These are phyloP conservation scores for Sporothrix pallida DNA, from an alignment of 2,329 filamentous ascomycete genomes.

Conservation along the genomic window DNA sequence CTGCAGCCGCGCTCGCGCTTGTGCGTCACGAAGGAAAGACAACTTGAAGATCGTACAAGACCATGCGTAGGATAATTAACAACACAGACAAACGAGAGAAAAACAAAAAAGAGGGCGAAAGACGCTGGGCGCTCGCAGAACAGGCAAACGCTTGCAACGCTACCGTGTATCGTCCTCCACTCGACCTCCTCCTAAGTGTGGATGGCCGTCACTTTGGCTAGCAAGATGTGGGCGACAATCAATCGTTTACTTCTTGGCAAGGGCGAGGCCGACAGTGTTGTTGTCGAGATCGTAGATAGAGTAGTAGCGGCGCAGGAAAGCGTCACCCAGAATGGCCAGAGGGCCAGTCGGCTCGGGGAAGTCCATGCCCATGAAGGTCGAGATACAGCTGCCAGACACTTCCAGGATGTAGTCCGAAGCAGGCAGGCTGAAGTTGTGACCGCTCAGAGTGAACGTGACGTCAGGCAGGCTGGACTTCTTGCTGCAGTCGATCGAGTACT, in stretches of 20 bases:
- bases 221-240: neutral
- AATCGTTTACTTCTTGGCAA: constrained; percentile 64
- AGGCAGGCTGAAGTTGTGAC: constrained; percentile 90
- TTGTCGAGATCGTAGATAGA: constrained; percentile 95
- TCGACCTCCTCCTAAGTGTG: neutral
- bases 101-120: constrained; percentile 5
- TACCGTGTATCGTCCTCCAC: neutral
- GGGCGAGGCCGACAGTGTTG: constrained; percentile 85
- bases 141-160: neutral
- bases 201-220: neutral
- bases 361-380: constrained; percentile 96
- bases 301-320: constrained; percentile 85
- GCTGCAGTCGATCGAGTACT: constrained; percentile 91
- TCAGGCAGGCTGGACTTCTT: constrained; percentile 86
- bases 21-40: neutral
- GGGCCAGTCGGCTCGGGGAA: constrained; percentile 86
- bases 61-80: constrained; percentile 17
- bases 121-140: neutral
- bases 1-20: constrained; percentile 20
- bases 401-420: constrained; percentile 95
- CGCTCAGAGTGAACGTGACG: constrained; percentile 86
- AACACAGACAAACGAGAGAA: constrained; percentile 3
- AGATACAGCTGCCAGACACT: constrained; percentile 94
- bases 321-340: constrained; percentile 92
- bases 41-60: constrained; percentile 20